Evolutionary conservation across 148 eudicot species (phyloP), one percentile per base, ranked within the genome.

Genomic region (Cornus kousa): DNA sequence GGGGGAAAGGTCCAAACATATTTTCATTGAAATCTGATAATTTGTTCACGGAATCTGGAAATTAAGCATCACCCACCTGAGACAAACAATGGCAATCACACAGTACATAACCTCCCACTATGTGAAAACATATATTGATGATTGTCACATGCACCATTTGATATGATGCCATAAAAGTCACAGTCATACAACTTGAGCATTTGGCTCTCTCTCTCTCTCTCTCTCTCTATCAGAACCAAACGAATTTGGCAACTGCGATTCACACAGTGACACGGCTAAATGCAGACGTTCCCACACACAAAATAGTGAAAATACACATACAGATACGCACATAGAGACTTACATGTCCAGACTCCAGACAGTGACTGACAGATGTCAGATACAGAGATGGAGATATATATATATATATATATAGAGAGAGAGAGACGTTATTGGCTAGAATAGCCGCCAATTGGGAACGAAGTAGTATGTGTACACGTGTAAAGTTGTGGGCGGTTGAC

Each of bases 391-490:
- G 28, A 28, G 28, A 16, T 57, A 57, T 14, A 57, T 14, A n/a
- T n/a, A 0, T 28, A 1, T 28, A 55, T 55, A 55, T 0, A 12
- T 55, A 10, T 11, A 55, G 28, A 28, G 28, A 57, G 62, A 57
- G 17, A 57, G 62, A 57, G 62, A 57, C 48, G 48, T 43, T 43
- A 43, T 43, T 43, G 48, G 48, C 37, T 35, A 35, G 37, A 35
- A 2, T 35, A 35, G 48, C 48, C 48, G 48, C 6, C 48, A 6
- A 43, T 2, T 6, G 5, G 48, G 48, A 43, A 43, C 48, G 48
- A 43, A 43, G 48, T 1, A 43, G 9, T 9, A 1, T 4, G 9
- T 43, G 48, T 46, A 46, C 82, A 73, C 78, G 77, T 80, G 77
- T n/a, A 37, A 23, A 53, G 3, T 0, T 50, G 9, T 35, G 20